These are phyloP conservation scores for Erodium moschatum DNA, from an alignment of 441 rosid genomes.

Conservation along the genomic window DNA sequence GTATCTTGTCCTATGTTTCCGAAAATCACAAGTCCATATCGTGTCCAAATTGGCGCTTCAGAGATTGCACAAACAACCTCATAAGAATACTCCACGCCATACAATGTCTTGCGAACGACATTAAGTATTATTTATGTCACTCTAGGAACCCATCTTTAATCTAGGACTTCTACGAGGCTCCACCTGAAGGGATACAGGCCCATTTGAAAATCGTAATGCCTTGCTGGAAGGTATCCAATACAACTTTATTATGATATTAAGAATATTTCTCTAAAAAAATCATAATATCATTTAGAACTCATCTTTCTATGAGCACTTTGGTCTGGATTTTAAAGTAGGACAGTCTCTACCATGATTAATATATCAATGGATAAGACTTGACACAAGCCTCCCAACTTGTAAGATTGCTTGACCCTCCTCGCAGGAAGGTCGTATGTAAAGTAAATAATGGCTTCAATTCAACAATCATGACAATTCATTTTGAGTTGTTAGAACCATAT, in stretches of 20 bases:
- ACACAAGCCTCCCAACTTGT: not conserved
- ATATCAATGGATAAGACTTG: not conserved
- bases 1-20: too few relatives aligned
- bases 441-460: not conserved
- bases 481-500: not conserved
- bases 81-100: not conserved
- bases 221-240: not conserved
- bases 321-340: not conserved
- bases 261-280: not conserved
- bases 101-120: not conserved
- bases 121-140: not conserved
- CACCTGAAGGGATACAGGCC: not conserved
- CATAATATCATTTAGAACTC: not conserved
- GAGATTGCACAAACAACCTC: not conserved
- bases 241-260: not conserved
- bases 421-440: too few relatives aligned
- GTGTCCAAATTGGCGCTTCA: too few relatives aligned
- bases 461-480: too few relatives aligned
- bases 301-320: not conserved
- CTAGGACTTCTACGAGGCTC: not conserved
- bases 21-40: too few relatives aligned
- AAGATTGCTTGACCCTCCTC: not conserved
- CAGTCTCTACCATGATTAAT: not conserved
- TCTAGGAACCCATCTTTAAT: not conserved
- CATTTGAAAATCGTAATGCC: not conserved